Evolutionary conservation across 768 basidiomycete species (phyloP), one percentile per base, ranked within the genome.

Genomic region (Chalciporus piperatus): DNA sequence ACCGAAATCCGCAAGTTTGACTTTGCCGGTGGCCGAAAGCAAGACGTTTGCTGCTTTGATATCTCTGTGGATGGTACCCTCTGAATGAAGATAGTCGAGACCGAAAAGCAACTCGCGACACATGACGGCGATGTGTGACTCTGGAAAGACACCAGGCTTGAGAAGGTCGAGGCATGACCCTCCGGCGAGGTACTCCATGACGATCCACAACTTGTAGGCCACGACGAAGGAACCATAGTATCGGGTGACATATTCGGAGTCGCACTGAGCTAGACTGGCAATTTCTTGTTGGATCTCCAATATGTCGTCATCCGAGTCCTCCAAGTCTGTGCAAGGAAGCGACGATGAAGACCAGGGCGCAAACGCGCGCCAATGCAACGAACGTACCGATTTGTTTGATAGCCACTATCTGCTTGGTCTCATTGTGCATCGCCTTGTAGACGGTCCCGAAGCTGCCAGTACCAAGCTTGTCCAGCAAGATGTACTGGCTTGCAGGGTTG

Each of bases 211-310:
- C 70, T 98, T 96, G 77, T 96, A 98, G 32, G 89, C 85, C 58
- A 92, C 85, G 48, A 99, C 92, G 70, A 99, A 99, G 43, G 92
- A 94, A 41, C 93, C 95, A 63, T 97, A 98, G 69, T 98, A 98
- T 41, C 88, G 79, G 38, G 97, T 98, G 47, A 99, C 92, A 69
- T 92, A 93, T 72, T 94, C 92, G 5, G 95, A 98, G 67, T 95
- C 93, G 73, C 94, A 96, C 59, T 90, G 90, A 1, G 94, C 92
- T 25, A 99, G 79, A 69, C 91, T 97, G 17, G 94, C 90, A 58
- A 99, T 99, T 70, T 99, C 97, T 68, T 93, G 92, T 66, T 99
- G 97, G 44, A 99, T 99, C 71, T 99, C 97, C 16, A 90, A 85
- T 58, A 99, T 98, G 69, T 98, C 97, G 66, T 99, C 97, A 70